Evolutionary conservation across 2,329 filamentous ascomycete genomes (phyloP).

Genomic region (Fusarium liriodendri): DNA sequence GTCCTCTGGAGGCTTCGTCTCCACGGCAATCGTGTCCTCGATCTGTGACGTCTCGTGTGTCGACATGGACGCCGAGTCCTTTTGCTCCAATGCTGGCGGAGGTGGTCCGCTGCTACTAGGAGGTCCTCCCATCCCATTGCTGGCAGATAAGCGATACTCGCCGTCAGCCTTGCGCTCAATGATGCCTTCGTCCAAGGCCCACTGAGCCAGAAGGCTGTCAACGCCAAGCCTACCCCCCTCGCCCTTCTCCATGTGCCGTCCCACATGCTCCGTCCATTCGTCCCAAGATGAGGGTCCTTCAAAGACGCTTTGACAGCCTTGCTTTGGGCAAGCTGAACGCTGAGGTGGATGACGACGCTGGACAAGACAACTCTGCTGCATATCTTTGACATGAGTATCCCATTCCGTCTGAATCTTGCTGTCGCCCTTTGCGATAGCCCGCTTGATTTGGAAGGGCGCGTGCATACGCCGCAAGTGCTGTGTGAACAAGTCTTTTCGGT

Average conservation of each 20-base stretch:
- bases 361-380: slow-evolving; percentile 80
- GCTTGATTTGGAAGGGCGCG: slow-evolving; percentile 73
- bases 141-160: slow-evolving; percentile 62
- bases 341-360: slow-evolving; percentile 76
- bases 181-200: slow-evolving; percentile 73
- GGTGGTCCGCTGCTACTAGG: slow-evolving; percentile 28
- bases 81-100: slow-evolving; percentile 36
- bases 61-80: slow-evolving; percentile 40
- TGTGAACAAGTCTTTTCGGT: slow-evolving; percentile 94
- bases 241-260: slow-evolving; percentile 85
- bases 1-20: slow-evolving; percentile 40
- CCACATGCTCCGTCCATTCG: slow-evolving; percentile 91
- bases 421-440: slow-evolving; percentile 67
- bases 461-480: slow-evolving; percentile 97
- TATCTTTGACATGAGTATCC: slow-evolving; percentile 74
- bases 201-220: slow-evolving; percentile 67
- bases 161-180: slow-evolving; percentile 68
- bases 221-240: slow-evolving; percentile 69
- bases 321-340: slow-evolving; percentile 75
- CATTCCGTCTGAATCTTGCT: slow-evolving; percentile 70
- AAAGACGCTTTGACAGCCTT: slow-evolving; percentile 78
- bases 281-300: slow-evolving; percentile 84
- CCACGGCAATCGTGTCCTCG: slow-evolving; percentile 40
- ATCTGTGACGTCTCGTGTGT: slow-evolving; percentile 34
- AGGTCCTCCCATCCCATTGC: slow-evolving; percentile 41